These are phyloP conservation scores for Colletotrichum eremochloae DNA, from an alignment of 2,329 filamentous ascomycete genomes.

Conservation along the genomic window DNA sequence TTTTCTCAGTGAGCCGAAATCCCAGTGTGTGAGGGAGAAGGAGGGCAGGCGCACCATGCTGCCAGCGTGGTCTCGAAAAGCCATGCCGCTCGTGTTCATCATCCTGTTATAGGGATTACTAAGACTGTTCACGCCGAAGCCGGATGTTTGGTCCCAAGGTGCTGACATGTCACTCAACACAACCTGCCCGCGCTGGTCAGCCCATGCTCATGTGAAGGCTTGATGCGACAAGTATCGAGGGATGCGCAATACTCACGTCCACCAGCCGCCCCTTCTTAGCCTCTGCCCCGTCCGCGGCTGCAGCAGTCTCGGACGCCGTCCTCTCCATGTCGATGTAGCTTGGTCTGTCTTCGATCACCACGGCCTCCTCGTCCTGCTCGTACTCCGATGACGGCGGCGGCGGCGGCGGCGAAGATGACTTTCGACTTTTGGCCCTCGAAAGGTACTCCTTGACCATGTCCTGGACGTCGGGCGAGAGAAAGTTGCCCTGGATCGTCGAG, in stretches of 20 bases:
- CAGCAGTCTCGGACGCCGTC: conserved; percentile 44
- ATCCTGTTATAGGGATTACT: conserved; percentile 98
- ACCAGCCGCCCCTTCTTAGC: conserved; percentile 65
- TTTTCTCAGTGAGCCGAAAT: conserved; percentile 2
- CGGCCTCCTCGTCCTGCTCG: conserved; percentile 36
- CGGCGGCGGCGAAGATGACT: conserved; percentile 18
- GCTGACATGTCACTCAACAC: conserved; percentile 99
- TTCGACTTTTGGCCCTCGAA: conserved; percentile 67
- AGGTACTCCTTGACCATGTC: conserved; percentile 83
- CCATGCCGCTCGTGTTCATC: conserved; percentile 97
- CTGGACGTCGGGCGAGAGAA: conserved; percentile 81
- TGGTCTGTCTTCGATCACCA: conserved; percentile 55
- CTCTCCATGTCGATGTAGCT: conserved; percentile 78
- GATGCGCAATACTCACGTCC: conserved; percentile 67
- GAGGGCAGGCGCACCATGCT: conserved; percentile 82
- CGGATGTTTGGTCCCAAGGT: conserved; percentile 87
- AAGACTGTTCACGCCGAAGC: conserved; percentile 88
- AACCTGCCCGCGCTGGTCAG: conserved; percentile 62
- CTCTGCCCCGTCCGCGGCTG: conserved; percentile 46
- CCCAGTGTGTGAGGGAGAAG: too few relatives aligned
- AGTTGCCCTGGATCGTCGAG: conserved; percentile 96
- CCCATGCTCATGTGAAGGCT: not conserved
- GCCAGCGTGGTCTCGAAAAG: conserved; percentile 88
- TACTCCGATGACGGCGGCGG: conserved; percentile 12
- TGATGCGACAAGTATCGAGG: not conserved